Evolutionary conservation across 78 protist species (phyloP).

Genomic region (Neovahlkampfia damariscottae): DNA sequence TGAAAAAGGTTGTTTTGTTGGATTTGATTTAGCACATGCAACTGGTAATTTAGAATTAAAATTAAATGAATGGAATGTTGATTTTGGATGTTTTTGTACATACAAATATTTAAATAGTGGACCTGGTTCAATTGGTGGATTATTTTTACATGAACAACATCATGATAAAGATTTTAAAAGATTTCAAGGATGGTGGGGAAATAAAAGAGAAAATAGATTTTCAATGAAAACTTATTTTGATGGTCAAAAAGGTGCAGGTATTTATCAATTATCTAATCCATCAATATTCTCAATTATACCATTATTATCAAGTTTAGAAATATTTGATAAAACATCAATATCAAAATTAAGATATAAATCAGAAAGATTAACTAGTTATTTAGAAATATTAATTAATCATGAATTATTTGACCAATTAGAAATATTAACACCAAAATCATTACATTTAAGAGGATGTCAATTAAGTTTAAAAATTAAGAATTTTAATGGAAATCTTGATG

Average conservation of each 20-base stretch:
- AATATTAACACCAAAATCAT: slow-evolving; percentile 50
- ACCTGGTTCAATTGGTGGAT: slow-evolving; percentile 80
- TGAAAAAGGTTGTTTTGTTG: slow-evolving; percentile 41
- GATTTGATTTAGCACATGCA: slow-evolving; percentile 88
- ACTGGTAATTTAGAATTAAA: slow-evolving; percentile 68
- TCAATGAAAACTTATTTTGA: slow-evolving; percentile 46
- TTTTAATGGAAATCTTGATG: slow-evolving; percentile 3
- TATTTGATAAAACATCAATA: slow-evolving; percentile 49
- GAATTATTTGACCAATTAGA: background rate
- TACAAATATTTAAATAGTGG: slow-evolving; percentile 86
- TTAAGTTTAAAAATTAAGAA: slow-evolving; percentile 36
- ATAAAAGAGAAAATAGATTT: slow-evolving; percentile 53
- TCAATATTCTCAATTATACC: slow-evolving; percentile 47
- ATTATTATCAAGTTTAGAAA: slow-evolving; percentile 39
- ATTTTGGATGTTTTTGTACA: slow-evolving; percentile 84
- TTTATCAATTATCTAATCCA: slow-evolving; percentile 67
- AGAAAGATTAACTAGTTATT: slow-evolving; percentile 49
- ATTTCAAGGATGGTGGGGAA: slow-evolving; percentile 83
- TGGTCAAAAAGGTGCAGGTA: slow-evolving; percentile 44
- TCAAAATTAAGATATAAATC: slow-evolving; percentile 33
- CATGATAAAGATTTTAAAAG: slow-evolving; percentile 3
- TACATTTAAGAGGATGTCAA: slow-evolving; percentile 58
- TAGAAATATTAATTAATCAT: slow-evolving; percentile 40
- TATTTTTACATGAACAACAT: slow-evolving; percentile 54
- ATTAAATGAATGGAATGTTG: slow-evolving; percentile 85